These are phyloP conservation scores for Coniophora puteana DNA, from an alignment of 1,284 basidiomycete species.

Conservation along the genomic window DNA sequence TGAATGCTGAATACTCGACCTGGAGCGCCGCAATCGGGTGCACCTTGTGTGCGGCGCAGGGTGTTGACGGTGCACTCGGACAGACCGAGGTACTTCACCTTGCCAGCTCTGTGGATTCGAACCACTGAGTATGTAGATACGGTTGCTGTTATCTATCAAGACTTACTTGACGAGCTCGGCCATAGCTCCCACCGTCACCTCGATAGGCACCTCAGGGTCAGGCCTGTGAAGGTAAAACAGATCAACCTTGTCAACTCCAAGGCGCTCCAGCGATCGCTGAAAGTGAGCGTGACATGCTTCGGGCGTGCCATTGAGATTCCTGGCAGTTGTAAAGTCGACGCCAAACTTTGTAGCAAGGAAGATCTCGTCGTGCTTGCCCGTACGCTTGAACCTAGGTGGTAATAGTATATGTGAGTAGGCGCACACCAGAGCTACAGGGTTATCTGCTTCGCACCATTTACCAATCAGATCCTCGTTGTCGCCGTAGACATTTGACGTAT, in stretches of 20 bases:
- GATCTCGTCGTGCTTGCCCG: slow-evolving; percentile 36
- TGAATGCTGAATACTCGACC: slow-evolving; percentile 42
- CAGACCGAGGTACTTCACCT: slow-evolving; percentile 40
- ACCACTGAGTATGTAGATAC: not conserved
- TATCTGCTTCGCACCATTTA: slow-evolving; percentile 28
- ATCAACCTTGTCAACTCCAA: slow-evolving; percentile 29
- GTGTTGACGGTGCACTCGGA: slow-evolving; percentile 42
- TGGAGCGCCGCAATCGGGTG: slow-evolving; percentile 42
- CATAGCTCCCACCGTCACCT: slow-evolving; percentile 29
- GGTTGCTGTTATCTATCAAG: not conserved
- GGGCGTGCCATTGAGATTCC: slow-evolving; percentile 16
- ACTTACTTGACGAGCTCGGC: slow-evolving; percentile 31
- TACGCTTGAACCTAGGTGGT: slow-evolving; percentile 30
- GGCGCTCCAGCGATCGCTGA: slow-evolving; percentile 24
- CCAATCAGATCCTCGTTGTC: slow-evolving; percentile 36
- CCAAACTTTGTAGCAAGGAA: slow-evolving; percentile 48
- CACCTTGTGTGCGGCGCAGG: slow-evolving; percentile 37
- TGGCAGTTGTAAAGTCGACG: slow-evolving; percentile 11
- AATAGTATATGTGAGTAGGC: not conserved
- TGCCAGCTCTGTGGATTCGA: slow-evolving; percentile 27
- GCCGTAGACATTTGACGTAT: slow-evolving; percentile 34
- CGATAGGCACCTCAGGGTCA: slow-evolving; percentile 15
- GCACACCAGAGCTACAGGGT: not conserved
- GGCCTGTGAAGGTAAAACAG: slow-evolving; percentile 30
- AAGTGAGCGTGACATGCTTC: slow-evolving; percentile 21